These are phyloP conservation scores for Curvularia eragrostidis DNA, from an alignment of 2,329 filamentous ascomycete genomes.

Conservation along the genomic window DNA sequence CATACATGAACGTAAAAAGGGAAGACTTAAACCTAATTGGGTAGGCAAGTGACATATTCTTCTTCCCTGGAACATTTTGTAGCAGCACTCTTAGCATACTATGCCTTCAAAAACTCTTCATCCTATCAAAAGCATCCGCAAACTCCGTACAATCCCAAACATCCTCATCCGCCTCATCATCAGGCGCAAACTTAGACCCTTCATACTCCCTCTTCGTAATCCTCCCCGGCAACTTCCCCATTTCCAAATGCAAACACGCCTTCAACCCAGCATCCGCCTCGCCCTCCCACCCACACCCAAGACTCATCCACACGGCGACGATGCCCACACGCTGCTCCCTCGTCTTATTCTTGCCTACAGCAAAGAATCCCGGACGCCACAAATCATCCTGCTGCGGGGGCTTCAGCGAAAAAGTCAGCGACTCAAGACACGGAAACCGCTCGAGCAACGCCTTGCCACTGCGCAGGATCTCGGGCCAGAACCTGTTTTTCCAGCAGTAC, in stretches of 20 bases:
- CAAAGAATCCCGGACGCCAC: conserved; percentile 39
- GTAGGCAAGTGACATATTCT: neutral
- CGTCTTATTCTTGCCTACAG: conserved; percentile 31
- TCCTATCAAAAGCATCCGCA: conserved; percentile 29
- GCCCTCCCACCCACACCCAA: conserved; percentile 29
- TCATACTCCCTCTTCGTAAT: conserved; percentile 25
- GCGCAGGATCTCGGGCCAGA: conserved; percentile 38
- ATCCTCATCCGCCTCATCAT: conserved; percentile 31
- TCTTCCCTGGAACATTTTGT: no score
- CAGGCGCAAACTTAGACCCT: conserved; percentile 30
- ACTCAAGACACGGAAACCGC: conserved; percentile 35
- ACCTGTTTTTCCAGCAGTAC: conserved; percentile 37
- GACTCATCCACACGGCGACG: conserved; percentile 36
- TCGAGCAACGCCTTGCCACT: conserved; percentile 25
- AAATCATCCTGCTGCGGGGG: conserved; percentile 17
- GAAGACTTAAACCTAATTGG: neutral
- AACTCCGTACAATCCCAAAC: conserved; percentile 40
- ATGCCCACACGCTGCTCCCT: conserved; percentile 35
- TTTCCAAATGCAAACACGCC: conserved; percentile 35
- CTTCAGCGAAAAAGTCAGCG: conserved; percentile 35
- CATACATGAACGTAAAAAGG: no score
- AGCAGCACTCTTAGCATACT: no score
- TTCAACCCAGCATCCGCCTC: conserved; percentile 30
- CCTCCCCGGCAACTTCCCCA: conserved; percentile 20
- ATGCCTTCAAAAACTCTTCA: conserved; percentile 17